Conservation (phyloP, 225 moss, liverwort and hornwort genomes). For the Straminergon stramineum region DNA sequence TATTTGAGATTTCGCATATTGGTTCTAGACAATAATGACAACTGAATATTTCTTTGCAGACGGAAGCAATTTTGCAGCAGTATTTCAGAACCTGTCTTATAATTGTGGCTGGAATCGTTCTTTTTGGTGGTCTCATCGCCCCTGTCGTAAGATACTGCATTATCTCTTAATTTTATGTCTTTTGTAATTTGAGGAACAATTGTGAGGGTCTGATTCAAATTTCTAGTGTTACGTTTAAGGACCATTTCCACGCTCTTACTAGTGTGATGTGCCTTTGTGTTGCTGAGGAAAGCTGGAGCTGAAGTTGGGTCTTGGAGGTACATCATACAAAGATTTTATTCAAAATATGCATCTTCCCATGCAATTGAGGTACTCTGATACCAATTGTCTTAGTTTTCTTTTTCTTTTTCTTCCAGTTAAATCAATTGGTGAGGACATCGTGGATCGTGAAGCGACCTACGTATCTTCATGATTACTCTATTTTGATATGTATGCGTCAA, state of each 20-base stretch:
- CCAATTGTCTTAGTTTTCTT: background rate
- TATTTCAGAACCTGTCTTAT: slow-evolving; percentile 77
- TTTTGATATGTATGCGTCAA: background rate
- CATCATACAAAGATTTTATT: slow-evolving; percentile 57
- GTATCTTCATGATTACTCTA: background rate
- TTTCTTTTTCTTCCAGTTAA: background rate
- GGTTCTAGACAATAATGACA: background rate
- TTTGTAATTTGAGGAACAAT: background rate
- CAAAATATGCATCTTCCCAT: slow-evolving; percentile 41
- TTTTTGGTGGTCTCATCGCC: slow-evolving; percentile 90
- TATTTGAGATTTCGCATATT: background rate
- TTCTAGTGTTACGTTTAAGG: background rate
- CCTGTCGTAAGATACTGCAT: slow-evolving; percentile 54
- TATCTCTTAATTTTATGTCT: background rate
- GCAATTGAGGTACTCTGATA: slow-evolving; percentile 35
- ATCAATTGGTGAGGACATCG: background rate
- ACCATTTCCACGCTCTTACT: background rate
- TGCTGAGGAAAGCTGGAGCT: slow-evolving; percentile 42
- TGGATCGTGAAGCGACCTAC: background rate
- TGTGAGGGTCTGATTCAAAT: background rate
- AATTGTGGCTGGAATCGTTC: slow-evolving; percentile 68
- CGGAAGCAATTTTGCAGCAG: slow-evolving; percentile 65
- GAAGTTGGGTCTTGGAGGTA: slow-evolving; percentile 53
- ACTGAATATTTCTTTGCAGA: slow-evolving; percentile 29
- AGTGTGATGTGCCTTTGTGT: background rate